Conservation (phyloP, 2,329 filamentous ascomycete species). For the Aspergillus sp. region DNA sequence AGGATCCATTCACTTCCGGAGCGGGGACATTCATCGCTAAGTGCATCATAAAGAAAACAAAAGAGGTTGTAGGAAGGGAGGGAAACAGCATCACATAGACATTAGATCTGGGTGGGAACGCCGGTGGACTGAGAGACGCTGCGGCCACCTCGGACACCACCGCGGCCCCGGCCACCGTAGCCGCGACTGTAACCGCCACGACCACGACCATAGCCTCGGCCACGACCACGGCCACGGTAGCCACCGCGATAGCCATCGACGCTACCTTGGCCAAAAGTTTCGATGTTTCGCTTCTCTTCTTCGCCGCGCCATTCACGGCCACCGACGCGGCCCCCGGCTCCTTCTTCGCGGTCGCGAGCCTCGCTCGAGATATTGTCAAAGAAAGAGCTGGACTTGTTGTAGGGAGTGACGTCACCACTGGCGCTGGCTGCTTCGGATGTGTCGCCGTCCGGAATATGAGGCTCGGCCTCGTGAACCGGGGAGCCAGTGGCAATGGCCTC, state of each 20-base stretch:
- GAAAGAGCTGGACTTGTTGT: slow-evolving; percentile 88
- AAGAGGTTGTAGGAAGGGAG: slow-evolving; percentile 5
- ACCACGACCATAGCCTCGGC: slow-evolving; percentile 50
- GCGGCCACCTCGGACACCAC: slow-evolving; percentile 41
- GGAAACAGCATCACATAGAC: background rate
- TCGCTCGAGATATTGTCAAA: slow-evolving; percentile 99
- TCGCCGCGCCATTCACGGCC: slow-evolving; percentile 88
- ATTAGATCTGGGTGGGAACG: slow-evolving; percentile 35
- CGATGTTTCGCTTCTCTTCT: slow-evolving; percentile 92
- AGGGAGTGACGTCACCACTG: slow-evolving; percentile 51
- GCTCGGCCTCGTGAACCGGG: slow-evolving; percentile 56
- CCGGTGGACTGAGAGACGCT: slow-evolving; percentile 39
- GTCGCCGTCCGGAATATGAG: slow-evolving; percentile 47
- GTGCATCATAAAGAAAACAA: slow-evolving; percentile 10
- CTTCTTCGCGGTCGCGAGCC: slow-evolving; percentile 80
- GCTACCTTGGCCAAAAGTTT: slow-evolving; percentile 95
- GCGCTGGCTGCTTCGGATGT: slow-evolving; percentile 30
- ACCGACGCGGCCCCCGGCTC: slow-evolving; percentile 63
- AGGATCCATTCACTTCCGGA: background rate
- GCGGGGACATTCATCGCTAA: slow-evolving; percentile 15
- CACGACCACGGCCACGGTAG: slow-evolving; percentile 65
- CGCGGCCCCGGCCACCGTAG: slow-evolving; percentile 36
- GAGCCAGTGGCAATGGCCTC: slow-evolving; percentile 80
- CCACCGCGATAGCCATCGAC: slow-evolving; percentile 85
- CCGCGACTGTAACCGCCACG: slow-evolving; percentile 49